Conservation (phyloP, 2,329 filamentous ascomycete species). For the Apiospora rasikravindrae region DNA sequence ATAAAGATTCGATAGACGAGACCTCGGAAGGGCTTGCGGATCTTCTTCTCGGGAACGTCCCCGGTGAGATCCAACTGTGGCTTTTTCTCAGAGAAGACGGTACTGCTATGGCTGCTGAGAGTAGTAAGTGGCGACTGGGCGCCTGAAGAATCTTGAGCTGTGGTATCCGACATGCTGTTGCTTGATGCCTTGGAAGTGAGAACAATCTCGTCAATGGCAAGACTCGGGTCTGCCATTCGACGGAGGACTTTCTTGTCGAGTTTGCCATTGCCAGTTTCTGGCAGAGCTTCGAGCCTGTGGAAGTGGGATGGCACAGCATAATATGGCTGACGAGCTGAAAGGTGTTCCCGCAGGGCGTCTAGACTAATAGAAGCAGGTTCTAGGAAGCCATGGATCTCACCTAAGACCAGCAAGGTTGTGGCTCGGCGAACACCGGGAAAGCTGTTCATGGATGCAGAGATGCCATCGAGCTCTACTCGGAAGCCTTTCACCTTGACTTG, state of each 20-base stretch:
- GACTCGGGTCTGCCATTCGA: conserved; percentile 35
- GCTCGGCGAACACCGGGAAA: conserved; percentile 36
- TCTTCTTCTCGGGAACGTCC: conserved; percentile 24
- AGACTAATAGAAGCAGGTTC: conserved; percentile 19
- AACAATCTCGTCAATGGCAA: conserved; percentile 20
- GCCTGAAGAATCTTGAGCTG: not conserved
- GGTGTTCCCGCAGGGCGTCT: conserved; percentile 44
- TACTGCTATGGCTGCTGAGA: conserved; percentile 8
- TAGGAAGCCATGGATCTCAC: conserved; percentile 24
- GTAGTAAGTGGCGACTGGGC: not conserved
- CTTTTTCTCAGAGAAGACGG: conserved; percentile 22
- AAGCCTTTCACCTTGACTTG: conserved; percentile 69
- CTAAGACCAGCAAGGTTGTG: conserved; percentile 19
- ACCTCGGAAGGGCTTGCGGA: conserved; percentile 39
- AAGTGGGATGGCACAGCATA: conserved; percentile 58
- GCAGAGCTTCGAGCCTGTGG: conserved; percentile 49
- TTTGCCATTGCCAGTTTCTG: conserved; percentile 61
- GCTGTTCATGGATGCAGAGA: conserved; percentile 55
- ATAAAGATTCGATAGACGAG: conserved; percentile 54
- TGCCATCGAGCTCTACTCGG: conserved; percentile 64
- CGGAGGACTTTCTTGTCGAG: conserved; percentile 56
- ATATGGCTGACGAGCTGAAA: conserved; percentile 54
- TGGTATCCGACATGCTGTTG: conserved; percentile 20
- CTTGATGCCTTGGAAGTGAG: conserved; percentile 9
- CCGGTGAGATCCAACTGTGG: conserved; percentile 21